Evolutionary conservation across 108 stramenopile species (phyloP), one percentile per base, ranked within the genome.

Genomic region (Parietichytrium sp.): DNA sequence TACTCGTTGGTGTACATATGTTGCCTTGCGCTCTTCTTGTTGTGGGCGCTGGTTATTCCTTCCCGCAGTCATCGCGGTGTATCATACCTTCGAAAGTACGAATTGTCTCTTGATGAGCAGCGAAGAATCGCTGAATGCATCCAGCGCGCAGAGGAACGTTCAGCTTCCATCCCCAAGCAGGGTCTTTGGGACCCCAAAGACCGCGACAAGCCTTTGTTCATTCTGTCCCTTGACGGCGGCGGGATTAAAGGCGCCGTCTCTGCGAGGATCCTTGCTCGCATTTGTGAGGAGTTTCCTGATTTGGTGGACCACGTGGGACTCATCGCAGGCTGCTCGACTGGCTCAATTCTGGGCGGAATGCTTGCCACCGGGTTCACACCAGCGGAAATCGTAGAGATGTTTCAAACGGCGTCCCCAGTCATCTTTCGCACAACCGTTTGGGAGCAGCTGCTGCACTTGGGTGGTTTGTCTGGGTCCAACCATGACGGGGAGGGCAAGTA

Each of bases 141-240:
- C 33, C 10, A 72, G 23, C 36, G 33, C 0, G 61, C 61, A 0
- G 61, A 72, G 23, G 45, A 72, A 25, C 61, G 61, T 20, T 6
- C 45, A 16, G 23, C 45, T 15, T 33, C 36, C 6, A 25, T n/a
- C 61, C 6, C 61, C n/a, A 33, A 33, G 61, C 61, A 72, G 42
- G 38, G 42, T n/a, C 36, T 72, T 33, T 72, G 61, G 61, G 45
- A 33, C 33, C n/a, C 18, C 10, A 42, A 72, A 27, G 61, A 72
- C 61, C 36, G 45, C 38, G 61, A 79, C 23, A 80, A 80, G 49
- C 79, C 79, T 10, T 38, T 52, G 29, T 52, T 52, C 50, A 83
- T 83, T 47, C 13, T 83, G 26, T 79, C 47, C 29, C 52, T 83
- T 18, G 82, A 83, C 52, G 82, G 82, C 4, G 82, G 82, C 51